Base-by-base conservation (phyloP, 2,329 filamentous ascomycete species). In the Periconia sp. region DNA sequence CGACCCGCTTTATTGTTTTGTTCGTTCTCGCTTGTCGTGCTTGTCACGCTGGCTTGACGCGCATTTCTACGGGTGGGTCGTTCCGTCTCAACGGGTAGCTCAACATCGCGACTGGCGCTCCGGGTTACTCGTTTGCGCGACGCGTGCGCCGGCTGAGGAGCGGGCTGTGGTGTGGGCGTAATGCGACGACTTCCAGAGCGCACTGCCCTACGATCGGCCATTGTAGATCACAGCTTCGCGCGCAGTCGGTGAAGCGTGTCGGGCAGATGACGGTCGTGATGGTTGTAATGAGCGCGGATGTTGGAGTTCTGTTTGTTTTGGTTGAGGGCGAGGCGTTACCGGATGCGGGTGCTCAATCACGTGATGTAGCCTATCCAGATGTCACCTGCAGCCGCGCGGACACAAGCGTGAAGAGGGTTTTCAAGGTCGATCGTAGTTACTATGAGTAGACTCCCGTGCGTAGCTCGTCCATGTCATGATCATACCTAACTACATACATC, bases 61-160 rank as follows among this genome's bases (percentile, higher is more conserved):
- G 59, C 59, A 31, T 55, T 61, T 46, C 65, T 64, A 20, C 64
- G 66, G 8, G 56, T 54, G 14, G 60, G 52, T 37, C 65, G 69
- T 23, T 55, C 51, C 18, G 57, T 47, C 18, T 67, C 55, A 18
- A 54, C 18, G 10, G 54, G 48, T 19, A 60, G 54, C 13, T 68
- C 68, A 5, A 72, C 50, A 43, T 77, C 76, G 52, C 66, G 71
- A 61, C 76, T 78, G 48, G 68, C 69, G 61, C 74, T 77, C 60
- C 76, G 69, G 44, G 73, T 67, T 20, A 55, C 60, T 43, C 74
- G 65, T 23, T 59, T 57, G 41, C 62, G 68, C 56, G 66, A 52
- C 53, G 57, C 57, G 56, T 64, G 69, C 54, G 49, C 64, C 19
- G 58, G 41, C 48, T 59, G 63, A 6, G 59, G 55, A 14, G 58